phyloP scores from a whole-genome alignment of 108 stramenopile species.

The Cyclotella kingstonii region DNA sequence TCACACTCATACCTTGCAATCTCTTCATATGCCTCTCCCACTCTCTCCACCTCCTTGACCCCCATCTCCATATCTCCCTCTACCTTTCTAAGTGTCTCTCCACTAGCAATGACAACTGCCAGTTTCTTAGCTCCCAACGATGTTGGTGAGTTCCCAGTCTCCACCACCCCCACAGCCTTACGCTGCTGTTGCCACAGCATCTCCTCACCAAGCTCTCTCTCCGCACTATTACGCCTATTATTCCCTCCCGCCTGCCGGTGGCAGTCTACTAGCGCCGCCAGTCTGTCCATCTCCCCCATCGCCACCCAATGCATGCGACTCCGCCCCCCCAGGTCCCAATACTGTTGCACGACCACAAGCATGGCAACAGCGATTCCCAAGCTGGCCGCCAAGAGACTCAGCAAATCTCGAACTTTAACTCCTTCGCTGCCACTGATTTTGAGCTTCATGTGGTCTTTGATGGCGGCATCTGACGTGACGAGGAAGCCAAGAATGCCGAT shows the following conservation, averaged over 20 bases:
- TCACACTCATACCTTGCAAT: conserved; percentile 22
- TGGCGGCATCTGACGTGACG: conserved; percentile 28
- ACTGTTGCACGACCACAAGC: conserved; percentile 23
- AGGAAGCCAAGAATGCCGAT: conserved; percentile 35
- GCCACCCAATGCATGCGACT: conserved; percentile 39
- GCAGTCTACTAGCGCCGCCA: neutral
- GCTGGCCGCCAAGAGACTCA: conserved; percentile 21
- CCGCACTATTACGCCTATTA: neutral
- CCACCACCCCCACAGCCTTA: conserved; percentile 31
- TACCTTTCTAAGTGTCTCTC: conserved; percentile 33
- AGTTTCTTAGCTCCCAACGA: conserved; percentile 17
- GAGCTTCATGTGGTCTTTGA: conserved; percentile 40
- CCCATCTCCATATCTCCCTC: conserved; percentile 24
- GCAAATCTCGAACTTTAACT: conserved; percentile 20
- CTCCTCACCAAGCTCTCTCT: neutral
- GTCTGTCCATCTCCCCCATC: neutral
- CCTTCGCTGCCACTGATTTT: too few relatives aligned
- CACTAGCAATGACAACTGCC: conserved; percentile 33
- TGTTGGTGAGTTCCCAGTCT: too few relatives aligned
- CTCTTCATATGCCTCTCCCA: conserved; percentile 17
- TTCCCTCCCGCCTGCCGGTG: neutral
- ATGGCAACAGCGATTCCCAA: conserved; percentile 23
- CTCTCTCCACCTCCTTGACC: conserved; percentile 19
- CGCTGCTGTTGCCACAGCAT: too few relatives aligned
- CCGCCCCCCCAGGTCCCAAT: conserved; percentile 33